Base-by-base conservation (phyloP, 2,329 filamentous ascomycete genomes). In the Aspergillus sp. region DNA sequence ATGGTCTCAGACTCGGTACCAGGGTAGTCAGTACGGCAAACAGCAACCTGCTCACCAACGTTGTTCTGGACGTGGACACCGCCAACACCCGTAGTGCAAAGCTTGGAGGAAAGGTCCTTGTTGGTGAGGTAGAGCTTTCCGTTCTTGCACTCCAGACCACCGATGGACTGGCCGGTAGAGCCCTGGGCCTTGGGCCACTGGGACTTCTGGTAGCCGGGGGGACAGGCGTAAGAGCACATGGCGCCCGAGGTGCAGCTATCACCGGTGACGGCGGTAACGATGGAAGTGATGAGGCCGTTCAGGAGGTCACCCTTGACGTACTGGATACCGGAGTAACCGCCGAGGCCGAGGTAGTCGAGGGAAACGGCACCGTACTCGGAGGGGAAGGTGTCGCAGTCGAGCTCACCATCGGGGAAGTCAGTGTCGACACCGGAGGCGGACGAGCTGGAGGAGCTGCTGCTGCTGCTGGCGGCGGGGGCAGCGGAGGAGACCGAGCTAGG, bases 1-100 rank as follows among this genome's bases (percentile, higher is more conserved):
- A 97, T 78, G 43, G 86, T 88, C 82, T 95, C 91, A 57, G 77
- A 77, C 74, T 98, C 93, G 46, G 83, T 90, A 62, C 90, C 91
- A 49, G 93, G 93, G 71, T 98, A 98, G 67, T 96, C 90, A 53
- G 93, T 97, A 67, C 89, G 89, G 81, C 93, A 98, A 56, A 95
- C 79, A 36, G 85, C 78, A 27, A 88, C 85, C 35, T 78, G 70
- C 32, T 79, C 62, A 39, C 68, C 61, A 30, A 96, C 76, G 43
- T 84, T 81, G 77, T 95, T 98, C 66, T 83, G 63, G 47, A 95
- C 79, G 47, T 75, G 74, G 53, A 96, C 79, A 52, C 83, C 80
- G 33, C 82, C 81, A 39, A 79, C 77, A 49, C 90, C 90, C 29
- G 70, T 56, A 59, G 85, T 81, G 70, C 93, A 98, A 30, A 98